Evolutionary conservation across 1,139 yeast genomes (phyloP), one percentile per base, ranked within the genome.

Genomic region (Saccharomycopsis hybrid): DNA sequence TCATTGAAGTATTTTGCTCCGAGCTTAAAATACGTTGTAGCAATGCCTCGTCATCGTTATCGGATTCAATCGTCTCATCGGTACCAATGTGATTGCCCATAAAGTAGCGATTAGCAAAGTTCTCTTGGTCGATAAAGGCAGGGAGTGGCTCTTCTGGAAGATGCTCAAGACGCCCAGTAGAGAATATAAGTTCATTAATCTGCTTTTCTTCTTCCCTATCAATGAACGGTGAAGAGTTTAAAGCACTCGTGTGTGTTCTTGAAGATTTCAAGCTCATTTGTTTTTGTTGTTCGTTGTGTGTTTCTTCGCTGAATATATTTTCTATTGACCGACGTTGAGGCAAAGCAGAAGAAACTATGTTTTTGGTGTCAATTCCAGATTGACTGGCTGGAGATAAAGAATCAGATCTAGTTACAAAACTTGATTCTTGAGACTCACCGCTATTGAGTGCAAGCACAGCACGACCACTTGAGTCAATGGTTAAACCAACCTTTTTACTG

Each of bases 221-320:
- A 18, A 45, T 42, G 13, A 49, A 41, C 13, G 52, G 52, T 4
- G 52, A 49, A 11, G 52, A 49, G 27, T 41, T 45, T 24, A 45
- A 30, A 8, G 37, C 27, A 31, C 9, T 31, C 8, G 8, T 31
- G 39, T 8, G 39, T n/a, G 13, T 5, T 5, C 5, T 8, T 8
- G 39, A 5, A 5, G 24, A 5, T 9, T n/a, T 36, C 18, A 36
- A 5, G 39, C 13, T 36, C 5, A 8, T 5, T 5, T 8, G 5
- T 24, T 8, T 9, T 9, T 31, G 33, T 31, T 31, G 33, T 9
- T 31, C 33, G 39, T 13, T 5, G 18, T 9, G 5, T 5, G 24
- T 5, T 5, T 7, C 24, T 5, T 13, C 39, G 13, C 18, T 8
- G 9, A 31, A 31, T n/a, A n/a, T n/a, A n/a, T n/a, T n/a, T n/a